Percentiles rank a stretch among this genome's conserved stretches.
These are phyloP conservation scores for Aurifilum marmelostoma DNA, from an alignment of 2,329 filamentous ascomycete genomes.

Conservation along the genomic window DNA sequence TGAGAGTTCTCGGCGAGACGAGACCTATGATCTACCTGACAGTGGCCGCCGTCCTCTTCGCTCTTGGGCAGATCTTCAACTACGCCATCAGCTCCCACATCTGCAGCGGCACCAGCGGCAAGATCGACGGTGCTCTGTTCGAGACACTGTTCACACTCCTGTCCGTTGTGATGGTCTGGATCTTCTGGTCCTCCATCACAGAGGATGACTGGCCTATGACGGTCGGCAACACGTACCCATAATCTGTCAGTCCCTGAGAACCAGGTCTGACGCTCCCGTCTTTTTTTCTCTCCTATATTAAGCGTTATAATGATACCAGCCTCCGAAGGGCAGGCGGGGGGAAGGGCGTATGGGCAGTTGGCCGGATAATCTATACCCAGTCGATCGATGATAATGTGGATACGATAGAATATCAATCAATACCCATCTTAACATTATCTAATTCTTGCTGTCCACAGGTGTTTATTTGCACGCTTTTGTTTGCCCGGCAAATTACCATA, in stretches of 20 bases:
- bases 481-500: neutral
- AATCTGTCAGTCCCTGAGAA: conserved; percentile 15
- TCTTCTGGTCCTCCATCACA: conserved; percentile 98
- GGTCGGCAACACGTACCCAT: conserved; percentile 38
- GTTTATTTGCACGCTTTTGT: neutral
- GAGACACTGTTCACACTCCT: conserved; percentile 90
- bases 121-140: conserved; percentile 92
- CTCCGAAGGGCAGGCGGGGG: conserved; percentile 9
- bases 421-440: neutral
- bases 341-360: conserved; percentile 8
- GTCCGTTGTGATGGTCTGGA: conserved; percentile 81
- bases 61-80: conserved; percentile 92
- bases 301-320: conserved; percentile 25
- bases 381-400: conserved; percentile 20
- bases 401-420: conserved; percentile 22
- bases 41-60: conserved; percentile 78
- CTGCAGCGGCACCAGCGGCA: conserved; percentile 79
- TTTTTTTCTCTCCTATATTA: conserved; percentile 11
- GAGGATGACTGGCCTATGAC: conserved; percentile 93
- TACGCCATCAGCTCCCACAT: conserved; percentile 92
- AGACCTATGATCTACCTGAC: conserved; percentile 90
- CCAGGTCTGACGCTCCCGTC: neutral
- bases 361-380: conserved; percentile 22
- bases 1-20: conserved; percentile 83
- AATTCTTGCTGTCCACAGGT: neutral